Evolutionary conservation across 2,329 filamentous ascomycete species (phyloP), one percentile per base, ranked within the genome.

Genomic region (Ceratocystis papillata): DNA sequence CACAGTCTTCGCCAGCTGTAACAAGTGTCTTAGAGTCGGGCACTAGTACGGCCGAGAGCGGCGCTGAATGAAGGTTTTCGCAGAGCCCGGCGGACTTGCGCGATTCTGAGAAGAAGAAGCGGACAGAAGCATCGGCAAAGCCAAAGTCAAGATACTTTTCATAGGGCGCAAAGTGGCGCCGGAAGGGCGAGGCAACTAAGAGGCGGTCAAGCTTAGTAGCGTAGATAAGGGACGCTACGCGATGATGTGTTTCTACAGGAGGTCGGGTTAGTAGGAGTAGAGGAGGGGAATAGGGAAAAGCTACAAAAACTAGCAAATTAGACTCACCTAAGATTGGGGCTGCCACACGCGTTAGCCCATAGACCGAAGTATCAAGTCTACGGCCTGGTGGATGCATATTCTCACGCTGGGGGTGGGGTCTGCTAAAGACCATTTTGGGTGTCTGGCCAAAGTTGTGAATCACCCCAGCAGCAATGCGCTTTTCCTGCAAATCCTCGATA

Each of bases 401-500:
- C 70, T 96, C 91, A 15, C 87, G 83, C n/a, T 83, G 77, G 2
- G 88, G 86, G 74, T 99, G 94, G 12, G 88, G 81, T 67, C 87
- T 87, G 57, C 85, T 83, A 74, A 97, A 99, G 17, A 97, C 88
- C 74, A 99, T 95, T 71, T 95, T 89, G 1, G 95, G 94, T 1
- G 95, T 99, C 74, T 99, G 94, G 0, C 94, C 94, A 75, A 99
- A 99, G 71, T 97, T 97, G 76, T 99, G 93, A 71, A 99, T 97
- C 70, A 96, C 96, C 44, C 90, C 90, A 65, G 96, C 96, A 0
- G 91, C 93, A 4, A 93, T 89, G 5, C 91, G 80, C 55, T 91
- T 83, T 75, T 97, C 92, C 66, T 93, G 85, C 0, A 89, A 88
- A 73, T 97, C 93, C 6, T 87, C 85, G 68, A 99, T 97, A 64